Evolutionary conservation across 345 rosid genomes (phyloP), one percentile per base, ranked within the genome.

Genomic region (Erodium maritimum): DNA sequence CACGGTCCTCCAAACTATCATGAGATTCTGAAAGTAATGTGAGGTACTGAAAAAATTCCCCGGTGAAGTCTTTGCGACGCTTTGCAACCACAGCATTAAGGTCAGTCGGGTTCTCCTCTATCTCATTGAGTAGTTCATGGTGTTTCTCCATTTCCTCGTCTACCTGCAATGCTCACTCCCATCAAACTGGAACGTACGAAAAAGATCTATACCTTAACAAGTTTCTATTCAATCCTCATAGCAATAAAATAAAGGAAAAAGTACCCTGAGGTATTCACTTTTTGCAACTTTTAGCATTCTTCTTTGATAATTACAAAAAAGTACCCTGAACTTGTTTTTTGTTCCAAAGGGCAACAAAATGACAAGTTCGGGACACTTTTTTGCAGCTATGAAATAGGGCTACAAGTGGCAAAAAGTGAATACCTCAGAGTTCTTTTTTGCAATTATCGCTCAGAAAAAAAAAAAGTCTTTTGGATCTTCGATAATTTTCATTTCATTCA

Each of bases 101-200:
- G 67, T 91, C 98, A 4, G 87, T 86, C 1, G 98, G 96, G 64
- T 62, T 77, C 52, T 82, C 96, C 69, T 78, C 87, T 59, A 88
- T 76, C 80, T 84, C 89, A 78, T 76, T 88, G 18, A 86, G 84
- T 64, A 91, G 88, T 51, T 79, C 78, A 74, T 61, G 45, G 66
- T 91, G 94, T 66, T 67, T 74, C 68, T 83, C 96, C 96, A 91
- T 91, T 57, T 88, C 94, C 58, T 88, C 85, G 74, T 91, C 95
- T 69, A 91, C 83, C 98, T 91, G 84, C 82, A 80, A 80, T 54
- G 71, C 74, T 75, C 63, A 73, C 58, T 68, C 75, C 73, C 48
- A 42, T 42, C 48, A 42, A 42, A 42, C 48, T 42, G 48, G 3
- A 3, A 42, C 14, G 48, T 42, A 42, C 8, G 8, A 42, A 42